A percentile compares a stretch with the other conserved stretches of the same genome.
These are phyloP conservation scores for Cytospora chrysosperma DNA, from an alignment of 2,329 filamentous ascomycete genomes.

Conservation along the genomic window DNA sequence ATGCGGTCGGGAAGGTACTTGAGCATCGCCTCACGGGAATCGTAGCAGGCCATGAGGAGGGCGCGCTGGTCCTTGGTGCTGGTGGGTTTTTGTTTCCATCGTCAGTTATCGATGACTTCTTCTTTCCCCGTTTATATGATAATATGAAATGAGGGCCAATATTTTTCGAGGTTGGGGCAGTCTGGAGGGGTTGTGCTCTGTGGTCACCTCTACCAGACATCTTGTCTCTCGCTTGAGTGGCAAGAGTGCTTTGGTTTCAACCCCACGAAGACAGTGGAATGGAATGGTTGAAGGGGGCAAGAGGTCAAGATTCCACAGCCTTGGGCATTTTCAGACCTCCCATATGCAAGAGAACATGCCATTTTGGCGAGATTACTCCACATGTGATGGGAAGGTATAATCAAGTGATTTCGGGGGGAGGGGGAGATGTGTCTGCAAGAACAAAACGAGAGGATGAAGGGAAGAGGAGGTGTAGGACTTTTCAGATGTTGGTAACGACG, in stretches of 20 bases:
- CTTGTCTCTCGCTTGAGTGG: neutral
- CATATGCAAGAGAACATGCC: no score
- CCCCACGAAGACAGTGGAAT: no score
- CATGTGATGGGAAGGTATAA: no score
- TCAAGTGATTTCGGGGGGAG: no score
- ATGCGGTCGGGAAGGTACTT: neutral
- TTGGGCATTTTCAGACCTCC: no score
- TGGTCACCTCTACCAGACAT: neutral
- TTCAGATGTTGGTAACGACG: no score
- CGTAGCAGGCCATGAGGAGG: neutral
- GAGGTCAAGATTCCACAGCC: no score
- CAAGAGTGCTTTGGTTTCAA: neutral
- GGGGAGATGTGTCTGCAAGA: no score
- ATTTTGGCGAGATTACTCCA: no score
- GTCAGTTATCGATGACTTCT: neutral
- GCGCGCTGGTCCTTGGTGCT: neutral
- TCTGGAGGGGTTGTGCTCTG: neutral
- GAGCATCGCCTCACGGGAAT: neutral
- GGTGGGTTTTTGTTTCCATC: neutral
- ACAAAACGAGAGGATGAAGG: no score
- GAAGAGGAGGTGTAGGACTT: no score
- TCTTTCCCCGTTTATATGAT: neutral
- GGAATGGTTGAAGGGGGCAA: no score
- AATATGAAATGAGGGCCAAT: neutral
- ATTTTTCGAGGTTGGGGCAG: neutral